Evolutionary conservation across 768 basidiomycete genomes (phyloP).

Genomic region (Lepiota brunneoincarnata): DNA sequence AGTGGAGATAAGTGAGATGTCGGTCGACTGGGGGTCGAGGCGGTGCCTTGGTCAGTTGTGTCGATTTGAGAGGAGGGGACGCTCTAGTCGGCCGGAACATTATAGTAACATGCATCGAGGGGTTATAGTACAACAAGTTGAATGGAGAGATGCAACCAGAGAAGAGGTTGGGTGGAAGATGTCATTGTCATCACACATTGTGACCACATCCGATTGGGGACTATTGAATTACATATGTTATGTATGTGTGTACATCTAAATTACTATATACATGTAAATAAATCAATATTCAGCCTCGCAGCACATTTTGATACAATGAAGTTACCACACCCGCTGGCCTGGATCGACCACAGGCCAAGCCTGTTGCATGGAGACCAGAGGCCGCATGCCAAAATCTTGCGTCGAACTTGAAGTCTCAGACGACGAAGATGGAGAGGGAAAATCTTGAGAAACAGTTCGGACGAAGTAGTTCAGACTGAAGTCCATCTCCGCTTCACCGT

Average conservation of each 20-base stretch:
- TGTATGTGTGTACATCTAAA: too few relatives aligned
- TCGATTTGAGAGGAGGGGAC: constrained; percentile 42
- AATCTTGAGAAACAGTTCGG: constrained; percentile 30
- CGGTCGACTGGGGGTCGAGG: constrained; percentile 6
- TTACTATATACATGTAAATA: too few relatives aligned
- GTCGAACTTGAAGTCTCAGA: constrained; percentile 12
- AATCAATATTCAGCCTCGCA: too few relatives aligned
- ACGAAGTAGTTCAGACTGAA: constrained; percentile 47
- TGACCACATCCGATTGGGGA: not conserved
- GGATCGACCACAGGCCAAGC: not conserved
- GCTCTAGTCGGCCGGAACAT: constrained; percentile 52
- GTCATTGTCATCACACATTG: not conserved
- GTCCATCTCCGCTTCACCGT: constrained; percentile 39
- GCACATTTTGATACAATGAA: not conserved
- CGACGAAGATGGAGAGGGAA: constrained; percentile 14
- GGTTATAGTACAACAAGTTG: constrained; percentile 1
- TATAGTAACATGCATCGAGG: not conserved
- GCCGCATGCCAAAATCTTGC: not conserved
- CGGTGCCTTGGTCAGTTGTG: constrained; percentile 18
- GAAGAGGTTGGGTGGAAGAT: not conserved
- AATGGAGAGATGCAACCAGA: not conserved
- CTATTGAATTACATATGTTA: too few relatives aligned
- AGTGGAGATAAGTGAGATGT: constrained; percentile 30
- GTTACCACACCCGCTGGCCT: constrained; percentile 1
- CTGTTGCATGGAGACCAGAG: constrained; percentile 3